Conservation (phyloP, 2,329 filamentous ascomycete genomes). For the Nannizzia gypsea region DNA sequence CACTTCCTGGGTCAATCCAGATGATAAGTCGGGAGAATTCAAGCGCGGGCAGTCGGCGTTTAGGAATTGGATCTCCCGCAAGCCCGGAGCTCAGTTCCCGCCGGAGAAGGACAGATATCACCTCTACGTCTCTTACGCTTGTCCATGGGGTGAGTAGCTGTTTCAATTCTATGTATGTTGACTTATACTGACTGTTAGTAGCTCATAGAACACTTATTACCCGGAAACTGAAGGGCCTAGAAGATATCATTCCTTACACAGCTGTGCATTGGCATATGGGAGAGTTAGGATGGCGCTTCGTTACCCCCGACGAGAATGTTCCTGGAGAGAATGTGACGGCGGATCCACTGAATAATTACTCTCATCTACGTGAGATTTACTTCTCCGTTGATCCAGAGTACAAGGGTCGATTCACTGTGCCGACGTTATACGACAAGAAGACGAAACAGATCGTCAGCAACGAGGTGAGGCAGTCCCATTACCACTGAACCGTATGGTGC, state of each 20-base stretch:
- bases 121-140: conserved; percentile 87
- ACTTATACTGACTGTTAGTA: conserved; percentile 22
- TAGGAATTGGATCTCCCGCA: conserved; percentile 63
- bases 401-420: conserved; percentile 71
- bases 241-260: conserved; percentile 67
- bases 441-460: conserved; percentile 72
- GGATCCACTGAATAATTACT: conserved; percentile 54
- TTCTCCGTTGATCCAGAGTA: conserved; percentile 63
- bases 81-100: conserved; percentile 61
- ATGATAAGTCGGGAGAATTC: conserved; percentile 78
- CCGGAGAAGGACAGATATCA: conserved; percentile 86
- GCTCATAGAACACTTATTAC: conserved; percentile 80
- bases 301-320: conserved; percentile 49
- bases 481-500: no score
- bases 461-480: conserved; percentile 45
- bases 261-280: conserved; percentile 88
- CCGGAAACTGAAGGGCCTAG: conserved; percentile 79
- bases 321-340: conserved; percentile 43
- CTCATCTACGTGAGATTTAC: conserved; percentile 68
- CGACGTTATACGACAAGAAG: conserved; percentile 63
- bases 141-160: conserved; percentile 59
- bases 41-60: conserved; percentile 78
- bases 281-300: conserved; percentile 72
- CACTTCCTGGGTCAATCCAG: conserved; percentile 70
- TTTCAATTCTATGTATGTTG: background rate